Evolutionary conservation across 73 alveolate species (phyloP), one percentile per base, ranked within the genome.

Genomic region (Stentor roeselii): DNA sequence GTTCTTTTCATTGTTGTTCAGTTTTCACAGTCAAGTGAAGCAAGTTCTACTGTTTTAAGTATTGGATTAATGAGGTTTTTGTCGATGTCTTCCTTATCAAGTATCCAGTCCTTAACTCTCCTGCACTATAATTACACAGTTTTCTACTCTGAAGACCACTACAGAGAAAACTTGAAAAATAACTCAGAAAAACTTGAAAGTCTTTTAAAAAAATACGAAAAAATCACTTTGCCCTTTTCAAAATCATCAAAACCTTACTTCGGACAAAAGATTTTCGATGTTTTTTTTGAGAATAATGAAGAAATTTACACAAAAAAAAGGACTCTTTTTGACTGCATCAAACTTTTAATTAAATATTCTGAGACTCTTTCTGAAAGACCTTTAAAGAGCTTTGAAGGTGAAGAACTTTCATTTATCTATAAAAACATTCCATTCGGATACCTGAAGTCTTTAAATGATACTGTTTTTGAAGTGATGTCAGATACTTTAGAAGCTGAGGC

Each of bases 1-100:
- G n/a, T n/a, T n/a, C n/a, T n/a, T n/a, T n/a, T n/a, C n/a, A n/a
- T n/a, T n/a, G n/a, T n/a, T n/a, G n/a, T n/a, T n/a, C n/a, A n/a
- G n/a, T n/a, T n/a, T n/a, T n/a, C n/a, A n/a, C n/a, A n/a, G n/a
- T n/a, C n/a, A n/a, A n/a, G n/a, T n/a, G n/a, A n/a, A n/a, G n/a
- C n/a, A n/a, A n/a, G n/a, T n/a, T n/a, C n/a, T n/a, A n/a, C 21
- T 21, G 21, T 50, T 50, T 6, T 50, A 11, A 21, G 34, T 27
- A 67, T 67, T 36, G 80, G 41, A 1, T 67, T 34, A 32, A 67
- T 67, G 80, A 67, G 80, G 34, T 67, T 21, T 67, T 67, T 67
- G 14, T 21, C 41, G 34, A 30, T 14, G 21, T 67, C 80, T 30
- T 15, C 2, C 14, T 32, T 67, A 21, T 36, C 37, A 14, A 67